Base-by-base conservation (phyloP, 805 yeast genomes). In the Ogataea sp. region DNA sequence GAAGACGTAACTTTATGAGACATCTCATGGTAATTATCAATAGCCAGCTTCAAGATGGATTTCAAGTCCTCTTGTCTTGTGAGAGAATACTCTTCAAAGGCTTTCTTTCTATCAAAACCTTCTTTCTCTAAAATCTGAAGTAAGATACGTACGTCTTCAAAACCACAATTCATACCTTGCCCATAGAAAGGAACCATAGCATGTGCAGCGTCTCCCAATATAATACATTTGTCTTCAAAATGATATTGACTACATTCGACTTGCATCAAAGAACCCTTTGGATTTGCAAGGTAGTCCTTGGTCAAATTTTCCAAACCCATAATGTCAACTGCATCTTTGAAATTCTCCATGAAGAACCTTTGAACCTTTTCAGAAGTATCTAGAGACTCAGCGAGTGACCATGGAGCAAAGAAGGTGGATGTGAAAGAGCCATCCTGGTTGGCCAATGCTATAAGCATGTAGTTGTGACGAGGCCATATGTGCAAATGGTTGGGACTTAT, bases 101-200 rank as follows among this genome's bases (percentile, higher is more conserved):
- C 80, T 6, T 36, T 36, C 1, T 52, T 52, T 23, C 78, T 64
- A 41, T 73, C 63, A 17, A 56, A 63, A 3, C 59, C 42, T 36
- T 52, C 29, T 39, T 57, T 47, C 25, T 70, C 71, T 35, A 71
- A 34, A 20, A 80, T 53, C 33, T 73, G 68, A 62, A 83, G 63
- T 38, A 89, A 62, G 1, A 80, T 75, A 41, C 78, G 65, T 18
- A 89, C 89, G 50, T 90, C 97, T 59, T 89, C 97, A 57, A 89
- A 83, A 1, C 97, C 97, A 55, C 95, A 85, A 58, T 89, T 89
- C 90, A 89, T 83, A 5, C 97, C 97, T 58, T 89, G 97, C 9
- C 97, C 97, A 55, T 88, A 89, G 58, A 89, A 89, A n/a, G 97
- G 97, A 6, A 89, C 97, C 96, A 88, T 89, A 23, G 93, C 78